Evolutionary conservation across 1,139 yeast species (phyloP), one percentile per base, ranked within the genome.

Genomic region (Pichia terricola): DNA sequence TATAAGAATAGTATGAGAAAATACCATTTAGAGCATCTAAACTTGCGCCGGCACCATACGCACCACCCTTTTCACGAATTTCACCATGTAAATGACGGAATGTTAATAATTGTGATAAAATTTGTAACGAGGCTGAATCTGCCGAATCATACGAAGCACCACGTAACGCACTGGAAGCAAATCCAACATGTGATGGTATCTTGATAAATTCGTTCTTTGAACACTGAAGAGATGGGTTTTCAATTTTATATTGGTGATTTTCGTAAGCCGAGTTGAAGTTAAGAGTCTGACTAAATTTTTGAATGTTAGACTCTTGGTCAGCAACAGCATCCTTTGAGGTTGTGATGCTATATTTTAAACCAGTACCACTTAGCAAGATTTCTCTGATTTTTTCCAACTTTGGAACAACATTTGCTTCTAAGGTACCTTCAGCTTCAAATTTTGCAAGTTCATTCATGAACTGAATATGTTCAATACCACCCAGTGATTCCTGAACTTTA

Each of bases 1-100:
- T 75, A 66, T 91, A 91, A 0, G 96, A 87, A 64, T 83, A 94
- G 65, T 75, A 88, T 42, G 84, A 76, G 55, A 89, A 75, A 2
- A 81, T 60, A 0, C 97, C 97, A 44, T 85, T 88, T 30, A 87
- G 61, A 0, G 94, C 89, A 58, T 82, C 86, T 60, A 80, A 89
- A 22, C 75, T 69, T 16, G 95, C 83, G 3, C 98, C 98, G 10
- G 96, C 97, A 7, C 98, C 98, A 59, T 91, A 91, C 0, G 98
- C 98, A 44, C 98, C 98, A 49, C 96, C 96, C 56, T 91, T 79
- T 61, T 91, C 98, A 54, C 98, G 77, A 38, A 91, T 80, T 50
- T 88, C 95, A 10, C 87, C 77, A 61, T 91, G 98, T 41, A 94
- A 69, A 53, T 85, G 78, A 59, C 85, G 84, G 64, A 82, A 89